Base-by-base conservation (phyloP, 2,329 filamentous ascomycete species). In the Sporothrix mexicana region DNA sequence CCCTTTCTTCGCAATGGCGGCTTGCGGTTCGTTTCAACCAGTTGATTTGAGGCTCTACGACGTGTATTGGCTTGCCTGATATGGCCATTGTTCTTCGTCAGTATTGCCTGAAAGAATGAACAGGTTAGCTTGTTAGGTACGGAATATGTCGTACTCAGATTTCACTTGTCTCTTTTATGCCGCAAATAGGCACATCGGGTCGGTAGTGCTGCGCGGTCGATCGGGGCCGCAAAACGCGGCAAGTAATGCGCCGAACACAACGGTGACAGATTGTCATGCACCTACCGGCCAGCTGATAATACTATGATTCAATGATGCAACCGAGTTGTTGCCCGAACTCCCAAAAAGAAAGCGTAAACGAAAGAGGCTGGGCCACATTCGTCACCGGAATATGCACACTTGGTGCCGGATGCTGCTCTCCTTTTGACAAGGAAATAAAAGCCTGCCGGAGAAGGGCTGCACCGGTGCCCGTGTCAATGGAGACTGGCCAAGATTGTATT, bases 231-330 rank as follows among this genome's bases (percentile, higher is more conserved):
- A 55, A 20, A 49, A 12, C 15, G 49, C 66, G 49, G 66, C 49
- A 69, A 55, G 49, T 17, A 55, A 45, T 45, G 36, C 67, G 51
- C 51, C 51, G 67, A 68, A 51, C 6, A 49, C 41, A 47, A 3
- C 10, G 15, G 20, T 20, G 30, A 36, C 61, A 25, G n/a, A 17
- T 45, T 43, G 30, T 36, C 30, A 66, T 66, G 61, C 61, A 47
- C 41, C n/a, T 47, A 15, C 61, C 61, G 61, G 61, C 41, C 61
- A 66, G 41, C 0, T 66, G 61, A 66, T 41, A 25, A 25, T 1
- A 47, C 47, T 20, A 66, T 47, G 20, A 66, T 64, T 17, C 41
- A 47, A 66, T 25, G 41, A 25, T 66, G 61, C 61, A 66, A 25
- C n/a, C 17, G n/a, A 30, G n/a, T 17, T 49, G 62, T 12, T 41